These are phyloP conservation scores for Oryza meridionalis DNA, from an alignment of 176 grass and related monocot species.

Conservation along the genomic window DNA sequence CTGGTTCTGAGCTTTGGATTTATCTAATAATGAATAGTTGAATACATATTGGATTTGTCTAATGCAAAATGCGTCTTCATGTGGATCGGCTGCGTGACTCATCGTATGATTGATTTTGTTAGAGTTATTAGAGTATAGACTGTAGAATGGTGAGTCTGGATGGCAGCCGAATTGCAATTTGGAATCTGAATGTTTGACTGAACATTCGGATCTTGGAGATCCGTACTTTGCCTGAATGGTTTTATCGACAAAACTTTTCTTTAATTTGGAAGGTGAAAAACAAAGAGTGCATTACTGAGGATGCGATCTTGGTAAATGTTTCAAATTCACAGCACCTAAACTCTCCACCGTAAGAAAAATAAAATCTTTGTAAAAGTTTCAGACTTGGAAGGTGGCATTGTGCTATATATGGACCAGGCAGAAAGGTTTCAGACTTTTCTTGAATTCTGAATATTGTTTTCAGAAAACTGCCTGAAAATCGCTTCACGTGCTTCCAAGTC, in stretches of 20 bases:
- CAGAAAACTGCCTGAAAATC: not conserved
- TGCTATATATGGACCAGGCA: not conserved
- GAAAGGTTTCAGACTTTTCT: not conserved
- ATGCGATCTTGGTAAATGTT: conserved; percentile 3
- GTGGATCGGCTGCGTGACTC: conserved; percentile 10
- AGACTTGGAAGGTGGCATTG: not conserved
- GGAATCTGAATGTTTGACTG: conserved; percentile 21
- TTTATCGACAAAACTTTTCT: not conserved
- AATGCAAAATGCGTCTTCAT: conserved; percentile 1
- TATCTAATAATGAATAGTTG: conserved; percentile 29
- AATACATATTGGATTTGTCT: conserved; percentile 27
- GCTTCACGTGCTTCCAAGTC: not conserved
- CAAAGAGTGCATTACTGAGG: not conserved
- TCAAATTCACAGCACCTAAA: not conserved
- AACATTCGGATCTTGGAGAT: not conserved
- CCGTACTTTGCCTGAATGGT: not conserved
- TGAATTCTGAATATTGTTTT: not conserved
- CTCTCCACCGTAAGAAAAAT: not conserved
- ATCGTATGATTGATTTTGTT: conserved; percentile 5
- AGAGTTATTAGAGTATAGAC: not conserved
- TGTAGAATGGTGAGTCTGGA: not conserved
- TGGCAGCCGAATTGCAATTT: conserved; percentile 12
- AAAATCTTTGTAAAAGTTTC: not conserved
- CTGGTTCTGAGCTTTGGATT: conserved; percentile 11
- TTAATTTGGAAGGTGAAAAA: not conserved